These are phyloP conservation scores for Debaryomycetaceae sp. DNA, from an alignment of 1,139 yeast species.

Conservation along the genomic window DNA sequence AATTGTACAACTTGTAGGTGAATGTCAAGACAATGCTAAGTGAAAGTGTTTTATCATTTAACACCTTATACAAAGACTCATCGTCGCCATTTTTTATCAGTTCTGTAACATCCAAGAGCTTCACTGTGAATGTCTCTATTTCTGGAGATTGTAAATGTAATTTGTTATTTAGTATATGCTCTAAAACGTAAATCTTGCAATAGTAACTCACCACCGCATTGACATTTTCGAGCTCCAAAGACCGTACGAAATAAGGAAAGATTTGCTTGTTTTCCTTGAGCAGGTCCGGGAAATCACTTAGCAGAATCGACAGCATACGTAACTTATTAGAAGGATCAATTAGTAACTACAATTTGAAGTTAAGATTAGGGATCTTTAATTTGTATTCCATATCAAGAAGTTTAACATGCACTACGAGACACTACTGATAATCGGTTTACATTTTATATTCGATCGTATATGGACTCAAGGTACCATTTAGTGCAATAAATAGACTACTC, in stretches of 20 bases:
- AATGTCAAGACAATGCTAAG: constrained; percentile 59
- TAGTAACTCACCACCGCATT: constrained; percentile 59
- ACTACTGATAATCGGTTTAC: too few species aligned
- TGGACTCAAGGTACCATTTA: background rate
- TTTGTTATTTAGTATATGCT: constrained; percentile 56
- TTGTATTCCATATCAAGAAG: background rate
- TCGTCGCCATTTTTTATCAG: constrained; percentile 37
- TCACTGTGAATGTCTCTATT: constrained; percentile 56
- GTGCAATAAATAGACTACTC: background rate
- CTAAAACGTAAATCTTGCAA: constrained; percentile 61
- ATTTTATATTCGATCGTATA: background rate
- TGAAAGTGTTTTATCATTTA: constrained; percentile 57
- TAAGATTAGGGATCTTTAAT: background rate
- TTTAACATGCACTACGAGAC: background rate
- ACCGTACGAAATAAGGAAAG: constrained; percentile 44
- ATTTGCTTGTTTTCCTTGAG: constrained; percentile 36
- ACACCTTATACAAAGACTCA: constrained; percentile 35
- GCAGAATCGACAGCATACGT: constrained; percentile 8
- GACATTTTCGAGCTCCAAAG: constrained; percentile 46
- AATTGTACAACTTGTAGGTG: constrained; percentile 58
- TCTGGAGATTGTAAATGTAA: constrained; percentile 52
- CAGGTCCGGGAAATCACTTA: constrained; percentile 23
- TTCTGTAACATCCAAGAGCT: constrained; percentile 65
- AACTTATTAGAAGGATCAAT: background rate
- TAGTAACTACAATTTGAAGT: background rate